A percentile compares a stretch with the other conserved stretches of the same genome.
Evolutionary conservation across 257 asterid genomes (phyloP).

Genomic region (Linaria vulgaris): DNA sequence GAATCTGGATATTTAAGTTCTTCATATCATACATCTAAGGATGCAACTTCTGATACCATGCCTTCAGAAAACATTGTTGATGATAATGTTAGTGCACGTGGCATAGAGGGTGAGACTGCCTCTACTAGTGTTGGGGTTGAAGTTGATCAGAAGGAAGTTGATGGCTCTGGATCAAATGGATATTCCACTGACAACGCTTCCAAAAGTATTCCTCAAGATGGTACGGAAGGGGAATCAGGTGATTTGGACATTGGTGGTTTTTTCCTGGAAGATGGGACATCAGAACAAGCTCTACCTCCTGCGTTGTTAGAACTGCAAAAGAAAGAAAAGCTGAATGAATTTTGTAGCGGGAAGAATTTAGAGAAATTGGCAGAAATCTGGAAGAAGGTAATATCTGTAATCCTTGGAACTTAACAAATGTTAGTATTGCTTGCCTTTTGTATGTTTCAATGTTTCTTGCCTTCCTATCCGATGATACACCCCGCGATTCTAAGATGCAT

Average conservation of each 20-base stretch:
- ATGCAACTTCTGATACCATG: conserved; percentile 36
- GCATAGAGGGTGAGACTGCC: conserved; percentile 35
- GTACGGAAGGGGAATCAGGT: conserved; percentile 49
- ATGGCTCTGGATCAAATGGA: conserved; percentile 31
- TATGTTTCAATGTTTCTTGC: conserved; percentile 4
- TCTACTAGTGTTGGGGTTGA: conserved; percentile 34
- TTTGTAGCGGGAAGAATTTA: conserved; percentile 58
- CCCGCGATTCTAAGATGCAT: conserved; percentile 6
- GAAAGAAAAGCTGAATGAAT: conserved; percentile 74
- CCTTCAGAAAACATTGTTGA: conserved; percentile 38
- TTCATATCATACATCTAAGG: conserved; percentile 41
- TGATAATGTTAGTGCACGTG: conserved; percentile 29
- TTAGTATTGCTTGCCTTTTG: conserved; percentile 21
- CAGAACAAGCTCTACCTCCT: conserved; percentile 45
- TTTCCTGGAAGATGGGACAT: conserved; percentile 58
- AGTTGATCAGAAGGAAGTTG: conserved; percentile 41
- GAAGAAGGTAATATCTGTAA: conserved; percentile 70
- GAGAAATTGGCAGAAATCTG: conserved; percentile 91
- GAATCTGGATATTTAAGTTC: conserved; percentile 63
- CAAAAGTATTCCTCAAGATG: conserved; percentile 32
- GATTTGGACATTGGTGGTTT: conserved; percentile 82
- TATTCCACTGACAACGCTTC: conserved; percentile 29
- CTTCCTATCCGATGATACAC: conserved; percentile 15
- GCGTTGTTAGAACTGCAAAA: conserved; percentile 60
- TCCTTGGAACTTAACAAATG: conserved; percentile 19